Conservation (phyloP, 1,139 yeast species). For the Petasospora rhodanensis region DNA sequence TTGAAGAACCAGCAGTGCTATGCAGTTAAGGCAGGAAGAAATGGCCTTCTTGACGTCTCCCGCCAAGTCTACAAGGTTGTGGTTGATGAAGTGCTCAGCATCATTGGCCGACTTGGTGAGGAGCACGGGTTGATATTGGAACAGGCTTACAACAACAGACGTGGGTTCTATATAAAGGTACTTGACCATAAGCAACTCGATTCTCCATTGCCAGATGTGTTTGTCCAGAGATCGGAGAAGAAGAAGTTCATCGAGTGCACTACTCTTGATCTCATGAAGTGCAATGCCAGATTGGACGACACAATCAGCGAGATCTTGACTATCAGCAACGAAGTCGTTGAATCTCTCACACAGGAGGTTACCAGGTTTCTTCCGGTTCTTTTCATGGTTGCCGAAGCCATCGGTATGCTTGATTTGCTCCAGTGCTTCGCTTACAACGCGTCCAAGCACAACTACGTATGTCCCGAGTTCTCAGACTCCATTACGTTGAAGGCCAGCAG, state of each 20-base stretch:
- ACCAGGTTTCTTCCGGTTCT: conserved; percentile 31
- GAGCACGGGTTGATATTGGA: conserved; percentile 28
- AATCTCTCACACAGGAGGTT: conserved; percentile 29
- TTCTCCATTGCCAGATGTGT: conserved; percentile 29
- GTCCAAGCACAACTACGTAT: conserved; percentile 27
- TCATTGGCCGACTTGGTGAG: conserved; percentile 25
- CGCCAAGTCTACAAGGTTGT: conserved; percentile 37
- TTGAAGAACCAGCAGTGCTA: conserved; percentile 40
- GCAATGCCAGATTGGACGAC: conserved; percentile 37
- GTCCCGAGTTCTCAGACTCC: conserved; percentile 33
- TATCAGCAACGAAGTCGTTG: conserved; percentile 37
- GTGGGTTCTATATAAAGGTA: conserved; percentile 38
- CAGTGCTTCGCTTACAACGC: conserved; percentile 35
- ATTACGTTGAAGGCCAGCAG: conserved; percentile 33
- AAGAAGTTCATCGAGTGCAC: conserved; percentile 36
- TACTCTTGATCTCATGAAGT: conserved; percentile 38
- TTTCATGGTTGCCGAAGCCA: conserved; percentile 42
- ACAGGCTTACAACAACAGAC: conserved; percentile 31
- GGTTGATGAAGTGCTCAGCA: conserved; percentile 33
- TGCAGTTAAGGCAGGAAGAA: conserved; percentile 40
- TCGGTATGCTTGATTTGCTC: conserved; percentile 39
- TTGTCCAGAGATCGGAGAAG: conserved; percentile 33
- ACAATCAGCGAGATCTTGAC: conserved; percentile 36
- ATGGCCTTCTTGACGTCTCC: conserved; percentile 44
- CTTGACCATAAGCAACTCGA: conserved; percentile 13